phyloP scores from a whole-genome alignment of 108 stramenopile species.

The Discostella stelligeroides region DNA sequence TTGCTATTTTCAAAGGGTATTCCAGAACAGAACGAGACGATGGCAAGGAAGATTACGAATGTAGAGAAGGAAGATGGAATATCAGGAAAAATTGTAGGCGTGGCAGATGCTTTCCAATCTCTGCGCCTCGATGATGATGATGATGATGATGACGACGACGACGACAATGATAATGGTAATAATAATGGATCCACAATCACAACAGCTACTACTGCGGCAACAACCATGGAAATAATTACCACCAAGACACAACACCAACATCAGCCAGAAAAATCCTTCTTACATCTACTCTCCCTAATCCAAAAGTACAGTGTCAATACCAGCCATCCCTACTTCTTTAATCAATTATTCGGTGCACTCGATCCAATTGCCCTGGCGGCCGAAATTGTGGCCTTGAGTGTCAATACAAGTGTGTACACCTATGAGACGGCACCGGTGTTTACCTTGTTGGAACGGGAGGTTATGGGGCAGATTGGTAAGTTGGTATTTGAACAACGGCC shows the following conservation, averaged over 20 bases:
- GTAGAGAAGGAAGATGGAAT: no score
- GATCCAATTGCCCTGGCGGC: slow-evolving; percentile 57
- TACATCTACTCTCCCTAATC: slow-evolving; percentile 35
- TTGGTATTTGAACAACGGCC: slow-evolving; percentile 41
- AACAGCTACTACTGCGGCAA: no score
- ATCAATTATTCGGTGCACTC: slow-evolving; percentile 60
- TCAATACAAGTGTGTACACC: slow-evolving; percentile 48
- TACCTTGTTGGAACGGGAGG: slow-evolving; percentile 49
- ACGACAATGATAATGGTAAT: not conserved
- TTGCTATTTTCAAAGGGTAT: slow-evolving; percentile 24
- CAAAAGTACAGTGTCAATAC: slow-evolving; percentile 56
- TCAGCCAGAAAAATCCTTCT: slow-evolving; percentile 38
- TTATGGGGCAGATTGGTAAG: slow-evolving; percentile 33
- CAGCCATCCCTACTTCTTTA: slow-evolving; percentile 59
- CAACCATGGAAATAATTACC: no score
- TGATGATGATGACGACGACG: not conserved
- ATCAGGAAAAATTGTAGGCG: no score
- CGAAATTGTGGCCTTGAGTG: slow-evolving; percentile 40
- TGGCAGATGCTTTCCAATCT: not conserved
- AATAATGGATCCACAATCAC: no score
- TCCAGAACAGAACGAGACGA: not conserved
- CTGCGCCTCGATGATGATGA: slow-evolving; percentile 17
- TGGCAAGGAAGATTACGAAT: not conserved
- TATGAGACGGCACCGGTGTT: slow-evolving; percentile 55
- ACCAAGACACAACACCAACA: no score